Evolutionary conservation across 2,329 filamentous ascomycete genomes (phyloP), one percentile per base, ranked within the genome.

Genomic region (Dothideomycetidae sp.): DNA sequence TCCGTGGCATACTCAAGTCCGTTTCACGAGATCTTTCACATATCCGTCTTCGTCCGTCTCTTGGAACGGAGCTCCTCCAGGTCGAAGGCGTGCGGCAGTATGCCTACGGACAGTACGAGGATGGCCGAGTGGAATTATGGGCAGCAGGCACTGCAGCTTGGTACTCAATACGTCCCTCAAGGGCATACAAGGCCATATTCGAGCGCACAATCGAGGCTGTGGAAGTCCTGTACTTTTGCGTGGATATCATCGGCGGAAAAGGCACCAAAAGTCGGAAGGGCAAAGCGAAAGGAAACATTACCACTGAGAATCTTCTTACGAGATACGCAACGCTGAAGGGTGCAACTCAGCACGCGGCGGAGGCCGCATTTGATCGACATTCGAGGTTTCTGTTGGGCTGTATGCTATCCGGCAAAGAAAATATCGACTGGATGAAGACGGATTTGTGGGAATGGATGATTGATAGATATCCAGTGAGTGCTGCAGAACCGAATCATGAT

Each of bases 131-230:
- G 3, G 62, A 70, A n/a, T 60, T 81, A 18, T 84, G 79, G 79
- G 73, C 77, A 1, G 62, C 66, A 18, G 75, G 75, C 26, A 54
- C 62, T 37, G 68, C 74, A 10, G 78, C 77, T 31, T 83, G 78
- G 76, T 82, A 73, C 51, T 70, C 77, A 49, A 66, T 84, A 29
- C 61, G 61, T 19, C 77, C 80, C 1, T 61, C 69, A n/a, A 50
- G 60, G 7, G 53, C 58, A 2, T 85, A 81, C 52, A 57, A 59
- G 35, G 48, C 56, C 4, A 71, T 72, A 17, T 76, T 70, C 53
- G 56, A 67, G 18, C 61, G 66, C 33, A 79, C 80, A 64, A 64
- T 68, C 36, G 67, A 79, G 51, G 76, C 73, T 2, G 69, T 80
- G 10, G 62, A 66, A 5, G 57, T 81, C 13, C 70, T 82, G 46